Percentiles rank a stretch among this genome's conserved stretches.
Conservation (phyloP, 2,329 filamentous ascomycete genomes). For the Neofusicoccum cordaticola region DNA sequence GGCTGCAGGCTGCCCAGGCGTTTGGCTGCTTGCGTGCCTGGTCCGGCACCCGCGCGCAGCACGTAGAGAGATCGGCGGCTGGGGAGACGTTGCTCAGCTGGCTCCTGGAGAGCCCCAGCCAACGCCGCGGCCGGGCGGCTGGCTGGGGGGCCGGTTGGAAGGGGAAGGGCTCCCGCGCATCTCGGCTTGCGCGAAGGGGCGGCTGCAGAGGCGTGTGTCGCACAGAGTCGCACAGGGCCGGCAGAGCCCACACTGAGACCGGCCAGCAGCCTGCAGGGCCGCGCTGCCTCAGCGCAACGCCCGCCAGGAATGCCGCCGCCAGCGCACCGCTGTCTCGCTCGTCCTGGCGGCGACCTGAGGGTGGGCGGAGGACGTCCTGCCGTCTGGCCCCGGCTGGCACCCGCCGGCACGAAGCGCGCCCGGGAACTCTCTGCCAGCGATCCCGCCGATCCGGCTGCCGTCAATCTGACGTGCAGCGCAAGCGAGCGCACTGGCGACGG, state of each 20-base stretch:
- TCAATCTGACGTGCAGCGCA: conserved; percentile 14
- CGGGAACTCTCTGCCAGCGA: conserved; percentile 1
- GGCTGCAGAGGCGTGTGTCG: conserved; percentile 1
- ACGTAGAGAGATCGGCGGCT: neutral
- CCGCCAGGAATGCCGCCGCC: neutral
- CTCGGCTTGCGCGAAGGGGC: conserved; percentile 10
- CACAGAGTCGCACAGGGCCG: conserved; percentile 1
- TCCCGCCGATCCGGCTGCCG: conserved; percentile 11
- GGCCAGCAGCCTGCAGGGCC: neutral
- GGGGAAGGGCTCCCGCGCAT: conserved; percentile 10
- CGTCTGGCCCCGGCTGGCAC: neutral
- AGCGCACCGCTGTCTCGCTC: neutral
- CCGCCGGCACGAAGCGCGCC: neutral
- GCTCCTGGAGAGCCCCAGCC: neutral
- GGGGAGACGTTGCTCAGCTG: neutral
- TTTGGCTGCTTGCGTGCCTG: neutral
- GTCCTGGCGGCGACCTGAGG: neutral
- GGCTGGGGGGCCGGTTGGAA: conserved; percentile 11
- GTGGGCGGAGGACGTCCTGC: neutral
- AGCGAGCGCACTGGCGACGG: conserved; percentile 10
- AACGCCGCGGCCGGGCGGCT: neutral
- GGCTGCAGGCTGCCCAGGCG: neutral
- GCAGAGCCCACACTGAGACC: neutral
- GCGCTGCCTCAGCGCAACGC: too few species aligned
- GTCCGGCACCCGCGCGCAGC: neutral